phyloP scores from a whole-genome alignment of 805 yeast species.

The Tetrapisispora taiwanensis region DNA sequence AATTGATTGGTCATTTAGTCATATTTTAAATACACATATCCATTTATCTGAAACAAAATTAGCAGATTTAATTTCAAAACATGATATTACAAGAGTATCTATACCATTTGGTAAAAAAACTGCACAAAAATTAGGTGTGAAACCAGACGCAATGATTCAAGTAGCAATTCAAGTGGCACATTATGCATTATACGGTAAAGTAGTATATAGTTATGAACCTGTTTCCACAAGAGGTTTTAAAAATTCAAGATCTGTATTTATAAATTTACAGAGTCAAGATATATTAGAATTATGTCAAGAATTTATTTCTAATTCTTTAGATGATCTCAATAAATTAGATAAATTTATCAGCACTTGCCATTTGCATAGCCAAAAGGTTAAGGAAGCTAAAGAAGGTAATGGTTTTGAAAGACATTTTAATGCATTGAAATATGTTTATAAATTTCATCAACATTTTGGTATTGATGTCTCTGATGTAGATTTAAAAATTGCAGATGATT shows the following conservation, averaged over 20 bases:
- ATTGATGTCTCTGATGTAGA: constrained; percentile 16
- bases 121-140: constrained; percentile 68
- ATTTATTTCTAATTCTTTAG: constrained; percentile 47
- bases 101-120: constrained; percentile 69
- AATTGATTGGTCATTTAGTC: constrained; percentile 31
- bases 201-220: constrained; percentile 83
- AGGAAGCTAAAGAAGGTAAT: constrained; percentile 45
- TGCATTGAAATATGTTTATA: constrained; percentile 48
- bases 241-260: constrained; percentile 60
- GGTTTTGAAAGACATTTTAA: constrained; percentile 69
- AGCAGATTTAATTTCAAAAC: constrained; percentile 69
- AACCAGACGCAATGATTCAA: constrained; percentile 86
- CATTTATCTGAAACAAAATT: constrained; percentile 83
- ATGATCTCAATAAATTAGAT: constrained; percentile 36
- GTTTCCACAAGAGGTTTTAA: constrained; percentile 65
- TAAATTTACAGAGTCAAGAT: constrained; percentile 52
- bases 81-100: constrained; percentile 69
- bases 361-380: constrained; percentile 40
- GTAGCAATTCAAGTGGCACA: constrained; percentile 85
- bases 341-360: constrained; percentile 42
- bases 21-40: constrained; percentile 35
- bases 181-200: constrained; percentile 82
- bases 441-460: constrained; percentile 31
- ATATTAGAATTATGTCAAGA: constrained; percentile 45
- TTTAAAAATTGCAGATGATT: constrained; percentile 31